A percentile compares a stretch with the other conserved stretches of the same genome.
Evolutionary conservation across 495 filamentous ascomycete species (phyloP).

Genomic region (Penicillium cosmopolitanum): DNA sequence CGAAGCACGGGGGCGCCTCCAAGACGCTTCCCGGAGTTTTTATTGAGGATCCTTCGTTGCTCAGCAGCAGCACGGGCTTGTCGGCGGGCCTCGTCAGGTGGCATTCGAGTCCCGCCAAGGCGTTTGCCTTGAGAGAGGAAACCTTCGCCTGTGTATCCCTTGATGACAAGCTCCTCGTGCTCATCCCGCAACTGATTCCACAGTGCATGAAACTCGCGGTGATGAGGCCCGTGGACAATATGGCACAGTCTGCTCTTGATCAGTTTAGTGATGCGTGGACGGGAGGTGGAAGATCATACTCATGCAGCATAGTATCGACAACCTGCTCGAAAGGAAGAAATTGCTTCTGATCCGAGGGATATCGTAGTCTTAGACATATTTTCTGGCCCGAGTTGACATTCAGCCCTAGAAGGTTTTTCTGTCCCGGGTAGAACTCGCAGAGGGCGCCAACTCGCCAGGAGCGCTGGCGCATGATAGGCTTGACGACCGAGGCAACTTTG

Average conservation of each 20-base stretch:
- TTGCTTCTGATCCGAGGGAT: conserved; percentile 71
- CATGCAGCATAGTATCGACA: conserved; percentile 92
- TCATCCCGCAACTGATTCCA: conserved; percentile 91
- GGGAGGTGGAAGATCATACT: conserved; percentile 49
- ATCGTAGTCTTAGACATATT: conserved; percentile 83
- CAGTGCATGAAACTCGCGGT: conserved; percentile 77
- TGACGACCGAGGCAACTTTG: conserved; percentile 87
- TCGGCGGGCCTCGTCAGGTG: conserved; percentile 74
- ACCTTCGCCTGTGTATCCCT: conserved; percentile 91
- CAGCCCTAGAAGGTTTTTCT: conserved; percentile 77
- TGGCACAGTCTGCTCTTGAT: conserved; percentile 66
- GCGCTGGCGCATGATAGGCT: conserved; percentile 90
- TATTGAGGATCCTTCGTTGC: conserved; percentile 59
- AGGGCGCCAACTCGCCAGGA: conserved; percentile 80
- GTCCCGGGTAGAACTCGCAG: conserved; percentile 80
- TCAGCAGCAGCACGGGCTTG: conserved; percentile 77
- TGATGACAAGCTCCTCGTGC: conserved; percentile 69
- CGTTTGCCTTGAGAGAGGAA: conserved; percentile 77
- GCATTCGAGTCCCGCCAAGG: conserved; percentile 69
- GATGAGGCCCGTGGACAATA: conserved; percentile 80
- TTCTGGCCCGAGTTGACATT: conserved; percentile 77
- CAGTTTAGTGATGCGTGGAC: conserved; percentile 4
- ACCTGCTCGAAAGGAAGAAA: conserved; percentile 83
- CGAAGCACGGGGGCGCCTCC: conserved; percentile 66
- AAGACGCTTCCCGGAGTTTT: conserved; percentile 72